These are phyloP conservation scores for Larix sibirica DNA, from an alignment of 83 land plant species.

Conservation along the genomic window DNA sequence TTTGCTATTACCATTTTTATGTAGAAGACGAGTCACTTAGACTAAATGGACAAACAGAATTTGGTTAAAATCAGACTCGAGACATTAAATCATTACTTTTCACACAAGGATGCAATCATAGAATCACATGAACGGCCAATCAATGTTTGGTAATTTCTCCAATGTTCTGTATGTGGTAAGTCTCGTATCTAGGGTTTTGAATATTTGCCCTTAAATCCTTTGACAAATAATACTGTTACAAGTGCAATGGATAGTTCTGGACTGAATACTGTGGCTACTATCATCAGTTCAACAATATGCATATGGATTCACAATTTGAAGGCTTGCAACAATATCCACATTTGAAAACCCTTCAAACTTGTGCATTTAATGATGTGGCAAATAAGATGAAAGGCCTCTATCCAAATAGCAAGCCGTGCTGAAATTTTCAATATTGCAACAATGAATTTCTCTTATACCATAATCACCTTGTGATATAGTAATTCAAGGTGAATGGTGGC, in stretches of 20 bases:
- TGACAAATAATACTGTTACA: neutral
- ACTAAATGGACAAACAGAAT: too few species aligned
- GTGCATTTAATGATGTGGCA: neutral
- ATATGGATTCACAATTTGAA: neutral
- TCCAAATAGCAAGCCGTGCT: neutral
- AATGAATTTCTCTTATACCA: conserved; percentile 2
- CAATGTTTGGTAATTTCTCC: too few species aligned
- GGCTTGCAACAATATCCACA: neutral
- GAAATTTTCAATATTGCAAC: neutral
- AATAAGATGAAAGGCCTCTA: neutral
- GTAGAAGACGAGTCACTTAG: too few species aligned
- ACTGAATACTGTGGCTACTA: neutral
- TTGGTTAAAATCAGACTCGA: too few species aligned
- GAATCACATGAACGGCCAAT: too few species aligned
- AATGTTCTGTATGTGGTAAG: too few species aligned
- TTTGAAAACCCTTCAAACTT: neutral
- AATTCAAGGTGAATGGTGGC: neutral
- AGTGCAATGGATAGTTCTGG: neutral
- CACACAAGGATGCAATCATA: too few species aligned
- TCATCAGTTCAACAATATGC: neutral
- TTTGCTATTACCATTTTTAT: neutral
- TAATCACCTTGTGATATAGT: neutral
- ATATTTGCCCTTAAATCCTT: too few species aligned
- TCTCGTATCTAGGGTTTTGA: too few species aligned
- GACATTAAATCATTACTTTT: too few species aligned